Percentiles rank a stretch among this genome's conserved stretches.
Evolutionary conservation across 2,329 filamentous ascomycete species (phyloP).

Genomic region (Claviceps quebecensis): DNA sequence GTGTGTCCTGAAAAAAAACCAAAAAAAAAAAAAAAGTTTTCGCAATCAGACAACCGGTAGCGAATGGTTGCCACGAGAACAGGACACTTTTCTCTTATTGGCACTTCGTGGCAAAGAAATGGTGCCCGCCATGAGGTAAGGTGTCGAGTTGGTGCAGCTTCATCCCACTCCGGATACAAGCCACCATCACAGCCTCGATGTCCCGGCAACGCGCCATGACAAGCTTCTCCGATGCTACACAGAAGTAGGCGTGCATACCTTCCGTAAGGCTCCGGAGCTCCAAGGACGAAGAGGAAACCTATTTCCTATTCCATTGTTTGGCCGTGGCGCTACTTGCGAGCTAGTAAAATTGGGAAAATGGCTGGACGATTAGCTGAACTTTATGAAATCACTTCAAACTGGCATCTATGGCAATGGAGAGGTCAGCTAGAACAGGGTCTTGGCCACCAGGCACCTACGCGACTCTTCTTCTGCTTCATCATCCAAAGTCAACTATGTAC

Average conservation of each 20-base stretch:
- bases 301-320: not conserved
- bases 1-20: no score
- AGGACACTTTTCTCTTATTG: not conserved
- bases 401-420: no score
- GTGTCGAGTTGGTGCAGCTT: not conserved
- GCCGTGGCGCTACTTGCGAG: no score
- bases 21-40: not conserved
- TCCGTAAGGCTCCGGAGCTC: not conserved
- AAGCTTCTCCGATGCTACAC: not conserved
- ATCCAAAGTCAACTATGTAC: no score
- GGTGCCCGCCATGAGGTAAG: not conserved
- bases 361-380: no score
- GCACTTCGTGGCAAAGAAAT: not conserved
- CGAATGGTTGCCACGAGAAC: not conserved
- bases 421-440: no score
- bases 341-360: no score
- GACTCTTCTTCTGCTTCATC: no score
- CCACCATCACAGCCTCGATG: not conserved
- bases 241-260: not conserved
- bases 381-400: no score
- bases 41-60: not conserved
- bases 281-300: not conserved
- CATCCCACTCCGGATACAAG: not conserved
- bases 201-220: not conserved
- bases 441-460: no score